Base-by-base conservation (phyloP, 2,329 filamentous ascomycete species). In the Elsinoe fawcettii region DNA sequence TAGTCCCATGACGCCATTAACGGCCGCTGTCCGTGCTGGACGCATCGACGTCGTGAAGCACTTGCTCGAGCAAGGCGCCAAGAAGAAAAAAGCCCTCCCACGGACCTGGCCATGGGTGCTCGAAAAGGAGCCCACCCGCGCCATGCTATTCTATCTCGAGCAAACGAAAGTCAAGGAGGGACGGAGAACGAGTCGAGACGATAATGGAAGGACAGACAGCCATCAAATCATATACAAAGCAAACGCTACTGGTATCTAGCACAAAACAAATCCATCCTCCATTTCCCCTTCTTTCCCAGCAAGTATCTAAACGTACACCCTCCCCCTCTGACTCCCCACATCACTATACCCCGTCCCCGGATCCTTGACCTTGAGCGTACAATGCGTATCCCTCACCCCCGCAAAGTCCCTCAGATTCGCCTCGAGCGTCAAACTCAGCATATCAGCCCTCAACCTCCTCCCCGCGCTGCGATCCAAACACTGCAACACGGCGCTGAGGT, bases 391-490 rank as follows among this genome's bases (percentile, higher is more conserved):
- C 6, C 64, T 60, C 47, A 71, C 69, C 11, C 69, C 63, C 6
- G 74, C 74, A 3, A 67, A 68, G 1, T 75, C 75, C 22, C 75
- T 68, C 8, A 71, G 61, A 27, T 63, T 65, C 1, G 75, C 72
- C 8, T 73, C 70, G 57, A 66, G 69, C 56, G 64, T 68, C 55
- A 77, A 20, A 53, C 49, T 53, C 14, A 53, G 32, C 49, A 53
- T 37, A 14, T 53, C 32, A 6, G 25, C 49, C 49, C 49, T 39
- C 18, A 53, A 37, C 18, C 49, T 53, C 49, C 49, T 11, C 16
- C 49, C 49, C 4, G 49, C 64, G 74, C 76, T 77, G 12, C 61
- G 66, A 34, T 70, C 67, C 23, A 75, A 61, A 22, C 77, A 59
- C 7, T 64, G 62, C 36, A 77, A 56, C 5, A 77, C 65, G 9